phyloP scores from a whole-genome alignment of 768 basidiomycete species.

The Amanita phalloides region DNA sequence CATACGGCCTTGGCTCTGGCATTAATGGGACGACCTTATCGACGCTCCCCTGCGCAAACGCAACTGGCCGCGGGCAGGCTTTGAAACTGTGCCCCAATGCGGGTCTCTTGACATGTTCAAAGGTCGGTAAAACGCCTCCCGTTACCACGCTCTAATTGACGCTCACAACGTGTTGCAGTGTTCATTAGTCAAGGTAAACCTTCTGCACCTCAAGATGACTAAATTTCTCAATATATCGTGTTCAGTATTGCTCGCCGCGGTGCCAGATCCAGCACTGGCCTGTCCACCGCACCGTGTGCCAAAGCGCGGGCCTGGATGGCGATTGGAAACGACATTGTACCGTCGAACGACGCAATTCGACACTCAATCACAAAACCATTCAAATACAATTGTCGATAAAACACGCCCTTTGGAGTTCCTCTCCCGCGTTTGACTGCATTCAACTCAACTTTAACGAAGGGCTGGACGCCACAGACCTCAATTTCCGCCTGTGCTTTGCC shows the following conservation, averaged over 20 bases:
- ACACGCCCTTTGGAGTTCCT: neutral
- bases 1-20: constrained; percentile 20
- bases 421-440: constrained; percentile 1
- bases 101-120: constrained; percentile 18
- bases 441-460: constrained; percentile 3
- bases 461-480: neutral
- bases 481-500: constrained; percentile 19
- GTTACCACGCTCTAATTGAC: neutral
- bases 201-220: neutral
- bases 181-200: constrained; percentile 2
- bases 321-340: constrained; percentile 26
- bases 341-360: constrained; percentile 17
- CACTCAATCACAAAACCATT: neutral
- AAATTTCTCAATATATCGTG: neutral
- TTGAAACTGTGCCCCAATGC: constrained; percentile 8
- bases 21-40: constrained; percentile 11
- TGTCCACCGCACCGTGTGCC: neutral
- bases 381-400: neutral
- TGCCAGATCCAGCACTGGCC: constrained; percentile 1
- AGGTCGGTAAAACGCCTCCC: constrained; percentile 10
- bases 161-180: neutral
- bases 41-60: constrained; percentile 14
- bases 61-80: constrained; percentile 2
- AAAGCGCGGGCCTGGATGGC: constrained; percentile 2
- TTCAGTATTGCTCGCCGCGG: constrained; percentile 1